These are phyloP conservation scores for Trebouxia sp. DNA, from an alignment of 139 green algal genomes.

Conservation along the genomic window DNA sequence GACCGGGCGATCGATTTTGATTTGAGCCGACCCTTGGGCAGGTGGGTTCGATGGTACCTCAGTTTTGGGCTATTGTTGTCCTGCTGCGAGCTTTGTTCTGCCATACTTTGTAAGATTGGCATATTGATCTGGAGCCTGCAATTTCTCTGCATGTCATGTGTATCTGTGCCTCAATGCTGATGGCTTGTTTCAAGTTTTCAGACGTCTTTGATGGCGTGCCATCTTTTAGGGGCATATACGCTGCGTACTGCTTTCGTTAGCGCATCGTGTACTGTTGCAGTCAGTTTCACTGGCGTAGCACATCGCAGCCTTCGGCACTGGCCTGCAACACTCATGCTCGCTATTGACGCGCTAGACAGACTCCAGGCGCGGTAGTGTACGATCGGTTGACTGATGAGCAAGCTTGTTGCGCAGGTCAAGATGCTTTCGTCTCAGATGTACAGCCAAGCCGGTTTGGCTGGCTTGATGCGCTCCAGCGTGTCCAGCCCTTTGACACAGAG, in stretches of 20 bases:
- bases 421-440: conserved; percentile 60
- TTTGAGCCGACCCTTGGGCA: no score
- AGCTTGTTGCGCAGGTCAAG: conserved; percentile 21
- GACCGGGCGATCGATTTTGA: no score
- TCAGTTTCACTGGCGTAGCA: not conserved
- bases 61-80: no score
- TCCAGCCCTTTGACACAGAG: not conserved
- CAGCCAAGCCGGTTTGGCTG: conserved; percentile 45
- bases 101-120: no score
- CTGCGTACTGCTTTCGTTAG: not conserved
- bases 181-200: no score
- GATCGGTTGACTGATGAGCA: not conserved
- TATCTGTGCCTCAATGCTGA: no score
- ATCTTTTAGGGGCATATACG: conserved; percentile 1
- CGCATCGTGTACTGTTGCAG: not conserved
- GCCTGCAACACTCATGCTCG: not conserved
- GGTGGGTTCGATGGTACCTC: no score
- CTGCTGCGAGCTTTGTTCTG: no score
- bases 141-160: not conserved
- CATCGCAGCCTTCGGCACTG: not conserved
- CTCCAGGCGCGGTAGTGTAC: not conserved
- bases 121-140: no score
- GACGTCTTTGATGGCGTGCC: not conserved
- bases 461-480: conserved; percentile 38
- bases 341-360: not conserved